Evolutionary conservation across 2,329 filamentous ascomycete genomes (phyloP).

Genomic region (Teratosphaeria pseudoeucalypti): DNA sequence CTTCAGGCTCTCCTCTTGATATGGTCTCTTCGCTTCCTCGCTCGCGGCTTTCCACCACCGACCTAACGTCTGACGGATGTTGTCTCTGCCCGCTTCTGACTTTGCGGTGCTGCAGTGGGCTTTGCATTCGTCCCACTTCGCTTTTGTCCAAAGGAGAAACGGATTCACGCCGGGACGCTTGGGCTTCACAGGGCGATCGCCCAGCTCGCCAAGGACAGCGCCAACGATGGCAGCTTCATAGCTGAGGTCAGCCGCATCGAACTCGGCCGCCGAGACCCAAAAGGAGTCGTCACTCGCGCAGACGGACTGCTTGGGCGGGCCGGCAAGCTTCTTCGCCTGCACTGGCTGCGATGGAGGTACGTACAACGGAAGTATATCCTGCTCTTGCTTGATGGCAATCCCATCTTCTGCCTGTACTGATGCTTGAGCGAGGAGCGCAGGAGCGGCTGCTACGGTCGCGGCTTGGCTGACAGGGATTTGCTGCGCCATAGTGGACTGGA

Average conservation of each 20-base stretch:
- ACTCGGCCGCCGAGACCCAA: constrained; percentile 17
- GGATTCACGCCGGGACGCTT: constrained; percentile 68
- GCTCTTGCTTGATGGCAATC: constrained; percentile 18
- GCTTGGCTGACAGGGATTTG: neutral
- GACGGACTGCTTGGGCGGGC: constrained; percentile 19
- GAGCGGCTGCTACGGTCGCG: neutral
- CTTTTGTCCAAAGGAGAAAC: constrained; percentile 82
- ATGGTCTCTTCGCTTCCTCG: constrained; percentile 63
- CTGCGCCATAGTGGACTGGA: constrained; percentile 9
- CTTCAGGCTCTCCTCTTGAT: constrained; percentile 60
- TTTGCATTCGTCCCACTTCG: constrained; percentile 52
- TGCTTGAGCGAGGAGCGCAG: neutral
- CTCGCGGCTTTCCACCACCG: constrained; percentile 80
- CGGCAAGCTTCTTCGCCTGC: constrained; percentile 14
- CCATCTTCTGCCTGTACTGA: neutral
- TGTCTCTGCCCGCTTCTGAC: constrained; percentile 57
- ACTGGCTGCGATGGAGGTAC: constrained; percentile 10
- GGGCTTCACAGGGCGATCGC: constrained; percentile 64
- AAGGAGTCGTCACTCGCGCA: constrained; percentile 23
- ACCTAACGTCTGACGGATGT: constrained; percentile 75
- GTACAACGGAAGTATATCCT: constrained; percentile 1
- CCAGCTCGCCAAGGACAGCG: constrained; percentile 52
- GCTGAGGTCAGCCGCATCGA: constrained; percentile 31
- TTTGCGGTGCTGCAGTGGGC: constrained; percentile 52
- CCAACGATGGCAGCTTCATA: constrained; percentile 49